A percentile compares a stretch with the other conserved stretches of the same genome.
Evolutionary conservation across 2,329 filamentous ascomycete species (phyloP).

Genomic region (Fusarium musae): DNA sequence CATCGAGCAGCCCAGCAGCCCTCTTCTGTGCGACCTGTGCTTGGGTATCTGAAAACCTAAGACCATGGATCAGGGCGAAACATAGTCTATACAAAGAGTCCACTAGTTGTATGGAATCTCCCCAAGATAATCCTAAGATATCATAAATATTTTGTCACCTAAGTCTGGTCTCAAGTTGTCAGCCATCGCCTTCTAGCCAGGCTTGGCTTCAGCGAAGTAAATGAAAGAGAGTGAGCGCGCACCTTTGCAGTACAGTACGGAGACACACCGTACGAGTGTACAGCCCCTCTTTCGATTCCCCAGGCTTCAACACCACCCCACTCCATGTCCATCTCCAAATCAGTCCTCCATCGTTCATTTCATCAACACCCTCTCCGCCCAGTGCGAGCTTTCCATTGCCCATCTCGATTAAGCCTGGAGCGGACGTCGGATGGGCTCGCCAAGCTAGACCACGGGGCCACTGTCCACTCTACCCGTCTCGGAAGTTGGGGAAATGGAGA

Average conservation of each 20-base stretch:
- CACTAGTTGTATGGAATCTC: too few species aligned
- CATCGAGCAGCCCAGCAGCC: slow-evolving; percentile 9
- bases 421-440: slow-evolving; percentile 24
- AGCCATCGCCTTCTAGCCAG: not conserved
- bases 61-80: not conserved
- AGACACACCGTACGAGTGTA: slow-evolving; percentile 10
- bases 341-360: slow-evolving; percentile 6
- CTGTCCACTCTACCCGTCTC: slow-evolving; percentile 38
- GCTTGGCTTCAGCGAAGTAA: not conserved
- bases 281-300: slow-evolving; percentile 24
- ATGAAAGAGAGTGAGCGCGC: not conserved
- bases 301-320: slow-evolving; percentile 15
- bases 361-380: slow-evolving; percentile 39
- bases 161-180: not conserved
- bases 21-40: not conserved
- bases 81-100: not conserved
- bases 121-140: not conserved
- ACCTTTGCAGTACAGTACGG: not conserved
- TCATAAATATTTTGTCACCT: not conserved
- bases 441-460: slow-evolving; percentile 34
- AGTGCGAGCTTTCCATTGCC: slow-evolving; percentile 34
- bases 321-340: not conserved
- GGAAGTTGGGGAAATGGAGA: slow-evolving; percentile 41
- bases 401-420: slow-evolving; percentile 37
- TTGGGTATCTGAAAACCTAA: not conserved